phyloP scores from a whole-genome alignment of 176 grass and related monocot species.

The Oryza australiensis region DNA sequence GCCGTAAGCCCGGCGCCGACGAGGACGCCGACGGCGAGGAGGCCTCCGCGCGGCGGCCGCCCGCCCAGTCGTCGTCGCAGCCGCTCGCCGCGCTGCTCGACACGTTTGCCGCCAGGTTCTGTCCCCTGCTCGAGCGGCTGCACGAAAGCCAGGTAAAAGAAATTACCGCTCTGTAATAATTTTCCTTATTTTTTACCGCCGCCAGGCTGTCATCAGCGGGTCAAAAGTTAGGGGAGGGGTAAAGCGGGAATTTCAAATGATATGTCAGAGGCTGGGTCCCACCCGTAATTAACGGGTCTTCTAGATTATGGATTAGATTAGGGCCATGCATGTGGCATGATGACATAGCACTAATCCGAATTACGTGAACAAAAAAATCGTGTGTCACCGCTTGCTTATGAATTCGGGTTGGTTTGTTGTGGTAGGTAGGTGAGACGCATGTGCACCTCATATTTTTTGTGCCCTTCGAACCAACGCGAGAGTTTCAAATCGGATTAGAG shows the following conservation, averaged over 20 bases:
- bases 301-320: neutral
- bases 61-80: slow-evolving; percentile 21
- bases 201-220: neutral
- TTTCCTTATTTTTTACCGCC: neutral
- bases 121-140: slow-evolving; percentile 56
- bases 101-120: slow-evolving; percentile 53
- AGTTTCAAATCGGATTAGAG: neutral
- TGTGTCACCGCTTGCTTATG: neutral
- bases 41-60: slow-evolving; percentile 2
- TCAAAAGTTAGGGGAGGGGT: neutral
- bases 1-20: slow-evolving; percentile 13
- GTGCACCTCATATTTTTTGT: neutral
- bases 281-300: neutral
- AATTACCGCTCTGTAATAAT: neutral
- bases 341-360: slow-evolving; percentile 7
- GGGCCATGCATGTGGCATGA: slow-evolving; percentile 24
- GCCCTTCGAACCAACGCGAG: neutral
- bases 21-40: slow-evolving; percentile 43
- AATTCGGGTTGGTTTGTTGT: neutral
- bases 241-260: neutral
- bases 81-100: slow-evolving; percentile 59
- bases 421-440: neutral
- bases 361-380: neutral
- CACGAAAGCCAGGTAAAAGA: slow-evolving; percentile 69
- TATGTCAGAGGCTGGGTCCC: slow-evolving; percentile 5